Evolutionary conservation across 768 basidiomycete species (phyloP).

Genomic region (Tulasnella sp.): DNA sequence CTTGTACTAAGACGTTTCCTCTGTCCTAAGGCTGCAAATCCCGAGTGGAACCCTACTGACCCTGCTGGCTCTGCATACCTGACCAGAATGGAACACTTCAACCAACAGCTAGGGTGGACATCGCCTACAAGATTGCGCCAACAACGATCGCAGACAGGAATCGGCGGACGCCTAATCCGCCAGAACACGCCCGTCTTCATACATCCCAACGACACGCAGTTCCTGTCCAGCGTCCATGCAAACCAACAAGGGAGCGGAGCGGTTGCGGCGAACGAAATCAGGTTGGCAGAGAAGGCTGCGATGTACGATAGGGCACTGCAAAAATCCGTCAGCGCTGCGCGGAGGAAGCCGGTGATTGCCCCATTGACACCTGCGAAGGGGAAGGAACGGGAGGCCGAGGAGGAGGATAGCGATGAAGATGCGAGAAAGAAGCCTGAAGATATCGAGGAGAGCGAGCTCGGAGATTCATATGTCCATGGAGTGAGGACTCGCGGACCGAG

Average conservation of each 20-base stretch:
- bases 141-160: neutral
- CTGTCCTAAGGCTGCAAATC: constrained; percentile 65
- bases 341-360: constrained; percentile 21
- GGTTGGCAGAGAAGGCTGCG: constrained; percentile 46
- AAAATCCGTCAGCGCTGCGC: constrained; percentile 6
- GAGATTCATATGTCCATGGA: constrained; percentile 72
- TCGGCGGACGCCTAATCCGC: neutral
- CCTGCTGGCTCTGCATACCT: constrained; percentile 87
- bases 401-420: constrained; percentile 27
- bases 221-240: constrained; percentile 34
- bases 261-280: constrained; percentile 24
- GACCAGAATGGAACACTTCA: constrained; percentile 60
- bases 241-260: neutral
- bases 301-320: constrained; percentile 68
- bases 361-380: neutral
- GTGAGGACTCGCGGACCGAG: constrained; percentile 30
- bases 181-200: constrained; percentile 4
- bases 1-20: neutral
- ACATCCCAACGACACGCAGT: constrained; percentile 17
- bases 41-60: constrained; percentile 90
- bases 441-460: constrained; percentile 48
- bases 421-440: constrained; percentile 46
- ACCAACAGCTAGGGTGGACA: neutral
- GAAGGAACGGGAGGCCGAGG: neutral
- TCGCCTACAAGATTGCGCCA: constrained; percentile 1